phyloP scores from a whole-genome alignment of 306 rosid genomes.

The Vigna angularis region DNA sequence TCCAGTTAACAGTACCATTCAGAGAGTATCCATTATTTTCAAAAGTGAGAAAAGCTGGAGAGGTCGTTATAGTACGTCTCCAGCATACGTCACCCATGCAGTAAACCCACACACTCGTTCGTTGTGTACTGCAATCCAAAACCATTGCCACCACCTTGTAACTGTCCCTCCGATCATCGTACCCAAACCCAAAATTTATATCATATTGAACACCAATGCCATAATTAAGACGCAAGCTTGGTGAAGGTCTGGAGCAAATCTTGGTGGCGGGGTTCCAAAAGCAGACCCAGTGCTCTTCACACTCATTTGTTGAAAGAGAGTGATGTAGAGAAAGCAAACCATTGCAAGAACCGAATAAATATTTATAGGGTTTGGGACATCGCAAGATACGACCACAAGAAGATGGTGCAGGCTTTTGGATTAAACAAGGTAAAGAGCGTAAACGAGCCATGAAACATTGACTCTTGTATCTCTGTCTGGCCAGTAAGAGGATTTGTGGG shows the following conservation, averaged over 20 bases:
- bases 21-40: not conserved
- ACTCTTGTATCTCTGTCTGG: accelerated
- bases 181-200: not conserved
- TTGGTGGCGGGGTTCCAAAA: not conserved
- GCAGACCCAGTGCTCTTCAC: not conserved
- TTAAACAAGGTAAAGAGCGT: not conserved
- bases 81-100: not conserved
- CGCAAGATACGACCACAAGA: not conserved
- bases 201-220: accelerated
- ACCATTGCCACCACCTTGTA: not conserved
- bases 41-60: not conserved
- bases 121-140: accelerated
- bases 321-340: not conserved
- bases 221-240: not conserved
- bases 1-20: not conserved
- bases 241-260: not conserved
- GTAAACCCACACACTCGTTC: not conserved
- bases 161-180: not conserved
- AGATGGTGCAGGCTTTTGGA: not conserved
- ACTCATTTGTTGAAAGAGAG: not conserved
- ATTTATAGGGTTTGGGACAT: not conserved
- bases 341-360: not conserved
- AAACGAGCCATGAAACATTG: not conserved
- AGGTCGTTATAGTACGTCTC: not conserved
- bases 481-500: not conserved